Base-by-base conservation (phyloP, 148 eudicot genomes). In the Arbutus unedo region DNA sequence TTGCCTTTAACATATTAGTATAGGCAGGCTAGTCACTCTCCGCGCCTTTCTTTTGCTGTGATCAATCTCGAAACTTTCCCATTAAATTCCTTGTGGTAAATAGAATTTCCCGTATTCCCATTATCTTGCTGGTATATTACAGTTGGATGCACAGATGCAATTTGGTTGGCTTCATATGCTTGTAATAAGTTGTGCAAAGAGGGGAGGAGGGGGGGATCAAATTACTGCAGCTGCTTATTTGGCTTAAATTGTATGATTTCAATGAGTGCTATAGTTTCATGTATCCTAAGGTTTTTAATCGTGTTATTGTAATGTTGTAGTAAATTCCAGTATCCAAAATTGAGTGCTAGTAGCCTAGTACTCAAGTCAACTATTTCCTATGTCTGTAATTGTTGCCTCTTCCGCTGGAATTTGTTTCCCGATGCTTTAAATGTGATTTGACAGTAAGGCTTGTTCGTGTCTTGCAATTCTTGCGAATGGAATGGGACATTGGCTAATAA, bases 401-500 rank as follows among this genome's bases (percentile, higher is more conserved):
- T 60, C 25, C n/a, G 56, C 43, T 23, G 72, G 5, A 78, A 78
- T 55, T n/a, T 21, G n/a, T 43, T 79, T 25, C 21, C 7, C 50
- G 21, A 59, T 64, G 25, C 45, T 48, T 48, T 0, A 75, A 79
- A 47, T 48, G 14, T 60, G 44, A 62, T 47, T 11, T 48, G 56
- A 56, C 14, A 25, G 57, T 5, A 68, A 23, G 45, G 9, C 54
- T 43, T 45, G 18, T 21, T 43, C 60, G 49, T 79, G 51, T 45
- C 73, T 79, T 62, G 72, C 23, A 41, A 50, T 43, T 67, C 41
- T 72, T 50, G 49, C 57, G 4, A 51, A n/a, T 81, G 77, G 78
- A 71, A 71, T n/a, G 43, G 9, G 67, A 53, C 21, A 13, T 19
- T 72, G 78, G 14, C 59, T 81, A 73, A 55, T 13, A 44, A 23